Evolutionary conservation across 148 eudicot species (phyloP).

Genomic region (Heliosperma pusillum): DNA sequence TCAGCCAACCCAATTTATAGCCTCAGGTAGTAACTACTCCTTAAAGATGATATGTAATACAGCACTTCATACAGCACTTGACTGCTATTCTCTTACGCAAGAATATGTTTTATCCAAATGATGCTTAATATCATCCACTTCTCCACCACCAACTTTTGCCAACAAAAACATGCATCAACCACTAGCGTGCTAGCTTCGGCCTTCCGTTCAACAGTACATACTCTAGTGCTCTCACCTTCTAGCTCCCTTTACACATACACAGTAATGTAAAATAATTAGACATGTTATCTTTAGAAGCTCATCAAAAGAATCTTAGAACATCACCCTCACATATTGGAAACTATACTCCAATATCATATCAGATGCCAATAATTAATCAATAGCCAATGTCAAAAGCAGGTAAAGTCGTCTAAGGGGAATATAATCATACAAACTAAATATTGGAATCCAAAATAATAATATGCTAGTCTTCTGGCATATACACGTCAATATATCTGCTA

Average conservation of each 20-base stretch:
- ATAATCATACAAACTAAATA: constrained; percentile 20
- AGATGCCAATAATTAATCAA: neutral
- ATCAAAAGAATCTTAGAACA: too few species aligned
- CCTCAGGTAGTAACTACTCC: too few species aligned
- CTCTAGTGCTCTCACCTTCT: too few species aligned
- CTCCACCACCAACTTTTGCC: neutral
- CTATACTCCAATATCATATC: neutral
- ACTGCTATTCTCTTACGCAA: neutral
- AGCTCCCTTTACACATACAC: too few species aligned
- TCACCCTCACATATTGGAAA: neutral
- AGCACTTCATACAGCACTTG: too few species aligned
- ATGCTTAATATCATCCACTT: neutral
- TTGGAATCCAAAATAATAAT: constrained; percentile 12
- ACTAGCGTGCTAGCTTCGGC: too few species aligned
- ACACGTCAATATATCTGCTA: constrained; percentile 13
- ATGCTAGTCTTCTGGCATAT: constrained; percentile 14
- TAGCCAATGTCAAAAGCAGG: constrained; percentile 16
- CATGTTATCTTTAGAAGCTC: too few species aligned
- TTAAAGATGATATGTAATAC: too few species aligned
- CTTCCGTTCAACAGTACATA: too few species aligned
- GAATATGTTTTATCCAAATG: constrained; percentile 3
- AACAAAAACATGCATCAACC: too few species aligned
- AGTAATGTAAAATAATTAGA: too few species aligned
- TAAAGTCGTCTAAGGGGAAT: neutral
- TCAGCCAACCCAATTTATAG: too few species aligned